These are phyloP conservation scores for Candida albicans DNA, from an alignment of 1,139 yeast species.

Conservation along the genomic window DNA sequence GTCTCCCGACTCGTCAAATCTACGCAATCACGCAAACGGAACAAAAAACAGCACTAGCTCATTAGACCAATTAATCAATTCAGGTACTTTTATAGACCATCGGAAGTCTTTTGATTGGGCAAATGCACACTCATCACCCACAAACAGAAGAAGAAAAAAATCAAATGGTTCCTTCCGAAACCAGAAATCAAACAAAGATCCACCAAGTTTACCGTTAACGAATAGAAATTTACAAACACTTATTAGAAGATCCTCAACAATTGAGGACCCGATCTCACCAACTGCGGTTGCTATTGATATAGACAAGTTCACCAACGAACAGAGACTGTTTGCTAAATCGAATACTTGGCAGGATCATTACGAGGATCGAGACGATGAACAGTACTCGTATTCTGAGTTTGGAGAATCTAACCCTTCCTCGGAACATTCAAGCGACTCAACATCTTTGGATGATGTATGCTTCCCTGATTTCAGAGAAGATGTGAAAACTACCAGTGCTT, in stretches of 20 bases:
- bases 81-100: slow-evolving; percentile 37
- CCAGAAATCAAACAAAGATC: not conserved
- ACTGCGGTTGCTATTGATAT: slow-evolving; percentile 38
- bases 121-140: slow-evolving; percentile 34
- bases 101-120: slow-evolving; percentile 30
- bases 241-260: slow-evolving; percentile 14
- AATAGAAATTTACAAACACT: slow-evolving; percentile 37
- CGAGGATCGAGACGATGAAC: slow-evolving; percentile 19
- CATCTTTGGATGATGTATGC: slow-evolving; percentile 86
- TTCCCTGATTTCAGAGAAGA: slow-evolving; percentile 56
- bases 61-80: slow-evolving; percentile 12
- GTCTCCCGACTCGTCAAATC: not conserved
- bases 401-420: slow-evolving; percentile 71
- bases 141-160: slow-evolving; percentile 33
- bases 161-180: slow-evolving; percentile 12
- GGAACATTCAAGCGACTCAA: slow-evolving; percentile 68
- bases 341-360: slow-evolving; percentile 18
- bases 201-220: slow-evolving; percentile 34
- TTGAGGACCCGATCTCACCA: slow-evolving; percentile 16
- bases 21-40: not conserved
- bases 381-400: slow-evolving; percentile 35
- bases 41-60: slow-evolving; percentile 2
- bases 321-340: slow-evolving; percentile 26
- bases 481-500: slow-evolving; percentile 27
- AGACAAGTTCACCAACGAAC: slow-evolving; percentile 42